phyloP scores from a whole-genome alignment of 2,329 filamentous ascomycete genomes.

The Xylaria sp. region DNA sequence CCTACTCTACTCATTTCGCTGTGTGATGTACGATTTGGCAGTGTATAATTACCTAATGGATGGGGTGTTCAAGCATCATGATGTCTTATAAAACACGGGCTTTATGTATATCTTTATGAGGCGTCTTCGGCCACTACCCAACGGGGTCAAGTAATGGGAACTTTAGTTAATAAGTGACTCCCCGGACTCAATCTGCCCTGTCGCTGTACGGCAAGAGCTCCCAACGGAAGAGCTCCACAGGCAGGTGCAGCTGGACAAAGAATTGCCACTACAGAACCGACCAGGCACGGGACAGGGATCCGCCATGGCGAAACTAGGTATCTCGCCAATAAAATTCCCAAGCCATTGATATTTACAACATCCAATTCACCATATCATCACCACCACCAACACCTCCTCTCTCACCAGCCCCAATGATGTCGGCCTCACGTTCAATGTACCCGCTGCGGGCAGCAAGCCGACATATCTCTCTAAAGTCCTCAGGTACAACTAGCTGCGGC shows the following conservation, averaged over 20 bases:
- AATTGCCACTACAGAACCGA: not conserved
- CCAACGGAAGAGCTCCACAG: not conserved
- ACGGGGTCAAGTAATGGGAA: not conserved
- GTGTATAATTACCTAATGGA: constrained; percentile 1
- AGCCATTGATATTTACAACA: not conserved
- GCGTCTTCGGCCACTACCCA: not conserved
- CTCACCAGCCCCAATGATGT: not conserved
- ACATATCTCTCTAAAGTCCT: constrained; percentile 18
- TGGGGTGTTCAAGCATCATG: not conserved
- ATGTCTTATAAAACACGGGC: not conserved
- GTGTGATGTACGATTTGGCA: constrained; percentile 12
- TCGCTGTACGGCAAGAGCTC: not conserved
- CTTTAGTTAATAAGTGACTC: not conserved
- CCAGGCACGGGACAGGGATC: constrained; percentile 5
- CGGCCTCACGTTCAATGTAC: constrained; percentile 43
- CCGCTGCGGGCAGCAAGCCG: constrained; percentile 41
- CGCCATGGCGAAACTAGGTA: constrained; percentile 7
- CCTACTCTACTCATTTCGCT: constrained; percentile 20
- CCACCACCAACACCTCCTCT: constrained; percentile 18
- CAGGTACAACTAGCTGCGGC: constrained; percentile 9
- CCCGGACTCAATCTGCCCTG: not conserved
- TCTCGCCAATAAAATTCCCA: constrained; percentile 3
- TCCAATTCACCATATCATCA: constrained; percentile 3
- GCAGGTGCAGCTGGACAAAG: not conserved
- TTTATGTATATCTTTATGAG: not conserved